These are phyloP conservation scores for Pochonia chlamydosporia DNA, from an alignment of 2,329 filamentous ascomycete genomes.

Conservation along the genomic window DNA sequence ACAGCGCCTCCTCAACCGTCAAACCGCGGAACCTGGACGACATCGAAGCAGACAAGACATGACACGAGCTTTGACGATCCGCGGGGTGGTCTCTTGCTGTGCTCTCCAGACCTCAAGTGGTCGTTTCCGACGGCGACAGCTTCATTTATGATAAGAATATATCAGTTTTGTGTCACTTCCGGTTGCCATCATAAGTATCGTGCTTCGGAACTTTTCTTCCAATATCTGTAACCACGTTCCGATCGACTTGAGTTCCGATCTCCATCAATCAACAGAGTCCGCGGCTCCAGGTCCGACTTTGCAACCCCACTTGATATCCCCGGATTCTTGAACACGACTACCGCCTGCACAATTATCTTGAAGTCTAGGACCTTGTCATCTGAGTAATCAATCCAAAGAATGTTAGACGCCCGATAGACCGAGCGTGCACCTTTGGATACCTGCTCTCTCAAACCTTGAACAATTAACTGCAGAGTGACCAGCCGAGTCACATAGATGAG, in stretches of 20 bases:
- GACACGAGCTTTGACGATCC: too few species aligned
- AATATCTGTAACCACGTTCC: not conserved
- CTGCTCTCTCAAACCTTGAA: too few species aligned
- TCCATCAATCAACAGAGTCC: not conserved
- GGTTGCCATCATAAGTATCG: not conserved
- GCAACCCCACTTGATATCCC: not conserved
- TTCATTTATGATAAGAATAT: not conserved
- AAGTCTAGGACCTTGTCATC: not conserved
- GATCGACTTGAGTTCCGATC: not conserved
- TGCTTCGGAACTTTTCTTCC: not conserved
- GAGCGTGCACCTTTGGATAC: too few species aligned
- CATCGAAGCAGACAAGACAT: too few species aligned
- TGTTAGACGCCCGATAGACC: not conserved
- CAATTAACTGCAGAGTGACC: too few species aligned
- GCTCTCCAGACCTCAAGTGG: too few species aligned
- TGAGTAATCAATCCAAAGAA: not conserved
- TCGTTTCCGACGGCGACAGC: not conserved
- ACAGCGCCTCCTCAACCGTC: too few species aligned
- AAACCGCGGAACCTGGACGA: too few species aligned
- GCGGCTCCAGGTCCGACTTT: too few species aligned
- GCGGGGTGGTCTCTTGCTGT: too few species aligned
- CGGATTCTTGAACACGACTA: not conserved
- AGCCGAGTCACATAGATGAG: not conserved
- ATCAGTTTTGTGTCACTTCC: too few species aligned
- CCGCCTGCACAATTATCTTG: not conserved